Base-by-base conservation (phyloP, 257 asterid species). In the Solanum sejunctum region DNA sequence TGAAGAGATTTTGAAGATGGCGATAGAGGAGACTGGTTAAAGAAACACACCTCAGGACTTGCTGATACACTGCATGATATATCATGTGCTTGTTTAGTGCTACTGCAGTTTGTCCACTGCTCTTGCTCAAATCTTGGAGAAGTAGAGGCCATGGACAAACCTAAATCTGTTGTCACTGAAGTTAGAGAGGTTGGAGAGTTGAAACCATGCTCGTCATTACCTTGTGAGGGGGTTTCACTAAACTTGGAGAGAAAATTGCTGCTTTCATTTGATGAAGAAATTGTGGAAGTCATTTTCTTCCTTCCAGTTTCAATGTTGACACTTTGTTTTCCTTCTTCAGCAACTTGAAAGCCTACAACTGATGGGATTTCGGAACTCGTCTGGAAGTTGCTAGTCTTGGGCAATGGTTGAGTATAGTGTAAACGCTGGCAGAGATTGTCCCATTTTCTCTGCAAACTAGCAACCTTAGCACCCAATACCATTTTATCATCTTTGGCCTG, bases 401-500 rank as follows among this genome's bases (percentile, higher is more conserved):
- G 83, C 32, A 89, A 84, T 28, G 90, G 75, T 85, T 83, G 93
- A 56, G 80, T 80, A 82, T 80, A 77, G 89, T 91, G 95, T 84
- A 86, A 91, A 18, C 86, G 91, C 85, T 89, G 93, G 84, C 95
- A 94, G 56, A 91, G 89, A 41, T 61, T 16, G 55, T 95, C 97
- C 97, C 97, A 91, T 88, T 94, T 95, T 89, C 87, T 92, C 83
- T 91, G 92, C 66, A 93, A 72, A 21, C 86, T 94, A 23, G 75
- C 85, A 60, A 89, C 82, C 87, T 91, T 93, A 15, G 93, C 89
- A 39, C 85, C 88, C 88, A 88, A 78, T 77, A 91, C 84, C 91
- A 89, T 49, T 41, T 88, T 86, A 87, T 92, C 97, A 61, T 96
- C 95, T 92, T 87, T 91, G 89, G 92, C 95, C 99, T 96, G 99